A percentile compares a stretch with the other conserved stretches of the same genome.
Conservation (phyloP, 768 basidiomycete species). For the Dictyophora rubrovolvata region DNA sequence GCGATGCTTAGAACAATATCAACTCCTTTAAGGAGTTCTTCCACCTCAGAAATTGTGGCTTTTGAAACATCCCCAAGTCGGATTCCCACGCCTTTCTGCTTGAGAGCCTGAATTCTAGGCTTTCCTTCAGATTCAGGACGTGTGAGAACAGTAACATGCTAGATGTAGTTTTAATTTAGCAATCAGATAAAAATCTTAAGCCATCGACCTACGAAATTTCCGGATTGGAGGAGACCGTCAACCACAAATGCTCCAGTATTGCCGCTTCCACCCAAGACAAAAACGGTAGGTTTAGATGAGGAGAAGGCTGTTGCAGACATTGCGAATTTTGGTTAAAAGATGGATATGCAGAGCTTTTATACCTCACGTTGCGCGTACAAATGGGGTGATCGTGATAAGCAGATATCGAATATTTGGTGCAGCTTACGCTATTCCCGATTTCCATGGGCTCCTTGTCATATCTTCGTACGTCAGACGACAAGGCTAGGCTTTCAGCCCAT, state of each 20-base stretch:
- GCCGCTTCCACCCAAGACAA: constrained; percentile 17
- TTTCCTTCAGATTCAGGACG: constrained; percentile 15
- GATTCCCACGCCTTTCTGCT: constrained; percentile 15
- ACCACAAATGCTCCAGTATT: constrained; percentile 14
- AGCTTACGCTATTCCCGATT: too few relatives aligned
- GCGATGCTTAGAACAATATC: neutral
- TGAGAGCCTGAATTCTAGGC: constrained; percentile 8
- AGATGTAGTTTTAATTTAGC: neutral
- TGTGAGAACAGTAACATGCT: neutral
- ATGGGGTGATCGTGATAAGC: too few relatives aligned
- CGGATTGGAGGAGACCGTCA: constrained; percentile 10
- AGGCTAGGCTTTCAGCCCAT: too few relatives aligned
- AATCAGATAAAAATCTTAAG: neutral
- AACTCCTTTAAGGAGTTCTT: constrained; percentile 12
- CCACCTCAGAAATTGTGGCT: constrained; percentile 11
- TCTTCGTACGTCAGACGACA: too few relatives aligned
- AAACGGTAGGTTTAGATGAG: constrained; percentile 4
- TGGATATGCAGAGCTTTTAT: too few relatives aligned
- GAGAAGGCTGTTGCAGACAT: neutral
- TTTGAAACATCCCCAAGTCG: constrained; percentile 10
- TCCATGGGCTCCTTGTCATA: too few relatives aligned
- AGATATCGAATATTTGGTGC: too few relatives aligned
- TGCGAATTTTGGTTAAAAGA: neutral
- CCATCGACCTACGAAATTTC: constrained; percentile 14
- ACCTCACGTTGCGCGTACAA: too few relatives aligned